phyloP scores from a whole-genome alignment of 139 green algal species.

The Pseudopediastrum boryanum region DNA sequence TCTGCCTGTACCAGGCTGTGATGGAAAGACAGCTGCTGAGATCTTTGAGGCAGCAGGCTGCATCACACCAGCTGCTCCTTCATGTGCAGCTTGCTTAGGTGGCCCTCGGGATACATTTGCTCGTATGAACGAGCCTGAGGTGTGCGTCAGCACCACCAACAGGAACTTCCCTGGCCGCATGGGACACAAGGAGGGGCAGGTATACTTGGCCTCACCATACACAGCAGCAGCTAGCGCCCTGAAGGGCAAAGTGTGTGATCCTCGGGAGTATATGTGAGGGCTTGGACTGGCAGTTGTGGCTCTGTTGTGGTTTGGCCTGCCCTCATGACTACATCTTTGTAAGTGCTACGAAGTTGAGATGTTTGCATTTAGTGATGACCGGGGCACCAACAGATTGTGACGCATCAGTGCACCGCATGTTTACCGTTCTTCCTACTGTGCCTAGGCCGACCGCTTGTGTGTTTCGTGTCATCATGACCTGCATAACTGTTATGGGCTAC shows the following conservation, averaged over 20 bases:
- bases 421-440: no score
- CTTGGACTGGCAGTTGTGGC: not conserved
- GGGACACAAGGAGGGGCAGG: constrained; percentile 95
- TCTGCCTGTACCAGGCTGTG: constrained; percentile 88
- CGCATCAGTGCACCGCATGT: no score
- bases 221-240: constrained; percentile 92
- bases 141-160: constrained; percentile 97
- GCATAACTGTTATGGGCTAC: no score
- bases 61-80: constrained; percentile 84
- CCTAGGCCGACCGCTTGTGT: no score
- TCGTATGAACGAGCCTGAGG: constrained; percentile 94
- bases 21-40: constrained; percentile 92
- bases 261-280: constrained; percentile 65
- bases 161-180: constrained; percentile 98
- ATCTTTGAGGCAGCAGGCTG: constrained; percentile 95
- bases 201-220: constrained; percentile 94
- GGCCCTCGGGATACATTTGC: constrained; percentile 94
- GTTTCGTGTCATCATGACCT: no score
- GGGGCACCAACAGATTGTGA: no score
- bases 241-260: constrained; percentile 83
- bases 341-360: no score
- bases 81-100: constrained; percentile 92
- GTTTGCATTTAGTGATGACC: no score
- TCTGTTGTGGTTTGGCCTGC: no score
- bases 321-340: no score